Evolutionary conservation across 108 stramenopile genomes (phyloP).

Genomic region (Licmophora abbreviata): DNA sequence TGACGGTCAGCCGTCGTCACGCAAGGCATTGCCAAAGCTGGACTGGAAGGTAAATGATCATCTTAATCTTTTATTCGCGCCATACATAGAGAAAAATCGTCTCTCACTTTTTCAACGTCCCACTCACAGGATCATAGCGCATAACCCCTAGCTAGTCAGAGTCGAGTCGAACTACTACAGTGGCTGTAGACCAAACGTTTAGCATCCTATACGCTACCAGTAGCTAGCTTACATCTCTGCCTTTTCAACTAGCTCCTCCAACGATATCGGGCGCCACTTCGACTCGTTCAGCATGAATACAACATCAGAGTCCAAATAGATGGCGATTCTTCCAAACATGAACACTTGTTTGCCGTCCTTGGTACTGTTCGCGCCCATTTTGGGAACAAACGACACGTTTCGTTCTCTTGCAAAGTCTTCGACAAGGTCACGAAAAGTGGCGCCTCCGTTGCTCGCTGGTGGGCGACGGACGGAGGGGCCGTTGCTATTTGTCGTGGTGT

Average conservation of each 20-base stretch:
- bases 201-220: too few species aligned
- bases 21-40: too few species aligned
- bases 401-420: conserved; percentile 62
- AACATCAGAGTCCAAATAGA: conserved; percentile 71
- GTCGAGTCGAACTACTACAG: too few species aligned
- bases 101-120: too few species aligned
- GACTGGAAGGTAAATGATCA: too few species aligned
- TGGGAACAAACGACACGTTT: conserved; percentile 56
- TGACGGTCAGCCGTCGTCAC: too few species aligned
- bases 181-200: too few species aligned
- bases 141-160: too few species aligned
- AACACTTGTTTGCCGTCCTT: conserved; percentile 74
- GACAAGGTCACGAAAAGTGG: conserved; percentile 54
- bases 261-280: conserved; percentile 52
- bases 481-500: background rate
- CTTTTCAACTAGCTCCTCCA: conserved; percentile 35
- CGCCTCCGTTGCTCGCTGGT: background rate
- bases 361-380: conserved; percentile 40
- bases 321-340: conserved; percentile 57
- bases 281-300: conserved; percentile 33
- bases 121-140: too few species aligned
- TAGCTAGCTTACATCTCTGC: conserved; percentile 1
- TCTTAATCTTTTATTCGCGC: too few species aligned
- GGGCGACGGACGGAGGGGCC: background rate
- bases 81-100: too few species aligned